Evolutionary conservation across 2,329 filamentous ascomycete genomes (phyloP), one percentile per base, ranked within the genome.

Genomic region (Fusarium haematococcum): DNA sequence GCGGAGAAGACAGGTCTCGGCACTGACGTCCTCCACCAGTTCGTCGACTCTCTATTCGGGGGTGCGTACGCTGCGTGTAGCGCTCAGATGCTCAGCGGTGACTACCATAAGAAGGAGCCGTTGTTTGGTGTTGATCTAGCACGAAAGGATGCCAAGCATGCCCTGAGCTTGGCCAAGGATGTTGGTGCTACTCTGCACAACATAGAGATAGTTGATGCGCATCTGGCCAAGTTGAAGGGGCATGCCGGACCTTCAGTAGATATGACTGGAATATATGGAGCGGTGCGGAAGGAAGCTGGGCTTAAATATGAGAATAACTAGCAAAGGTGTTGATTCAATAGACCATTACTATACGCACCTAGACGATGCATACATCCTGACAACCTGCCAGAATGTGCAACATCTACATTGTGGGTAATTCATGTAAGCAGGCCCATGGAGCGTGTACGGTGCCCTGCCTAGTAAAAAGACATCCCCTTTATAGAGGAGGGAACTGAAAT

Each of bases 1-100:
- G 94, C 94, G 6, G 95, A 98, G 82, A 96, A 95, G 83, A 88
- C 89, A 0, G 95, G 95, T 0, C 85, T 98, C 4, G 94, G 94
- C 3, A 88, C 87, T 0, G 89, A 91, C 1, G 89, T 91, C 41
- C 83, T 97, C 69, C 91, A 95, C 80, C 82, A 90, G 52, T 93
- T 95, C 79, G 86, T 97, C 68, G 90, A 93, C 77, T 84, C 86
- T 2, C 88, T 97, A 85, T 94, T 97, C 79, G 92, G 93, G 0
- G 94, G 94, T 0, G 89, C 93, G 0, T 94, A 95, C 80, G 86
- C 91, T 0, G 92, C 90, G 6, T 98, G 97, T 81, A 92, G 91
- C 18, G 89, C 88, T 50, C 89, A 95, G 25, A 94, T 98, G 92
- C 80, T 90, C 57, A 86, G 85, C 1, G 95, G 95, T 1, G 93